phyloP scores from a whole-genome alignment of 371 early-diverging fungal species.

The Rhizopus microsporus region DNA sequence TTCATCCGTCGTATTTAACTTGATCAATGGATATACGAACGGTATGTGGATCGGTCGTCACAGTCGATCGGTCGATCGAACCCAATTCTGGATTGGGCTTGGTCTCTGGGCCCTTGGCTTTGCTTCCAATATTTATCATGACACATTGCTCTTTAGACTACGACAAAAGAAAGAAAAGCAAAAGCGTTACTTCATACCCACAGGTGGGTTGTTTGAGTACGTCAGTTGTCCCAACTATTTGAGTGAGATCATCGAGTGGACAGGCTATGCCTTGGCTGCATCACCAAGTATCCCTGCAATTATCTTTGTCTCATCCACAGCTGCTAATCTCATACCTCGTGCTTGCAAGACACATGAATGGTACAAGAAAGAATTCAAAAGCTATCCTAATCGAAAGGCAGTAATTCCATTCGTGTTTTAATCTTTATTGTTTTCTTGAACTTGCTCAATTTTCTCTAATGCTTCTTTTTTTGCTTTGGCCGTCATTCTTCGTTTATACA shows the following conservation, averaged over 20 bases:
- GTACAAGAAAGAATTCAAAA: constrained; percentile 54
- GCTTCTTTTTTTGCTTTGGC: neutral
- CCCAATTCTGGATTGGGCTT: constrained; percentile 35
- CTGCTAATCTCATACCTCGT: constrained; percentile 64
- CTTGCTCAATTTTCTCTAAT: constrained; percentile 1
- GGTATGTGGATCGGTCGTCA: constrained; percentile 52
- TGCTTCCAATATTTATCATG: constrained; percentile 58
- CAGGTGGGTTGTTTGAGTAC: constrained; percentile 53
- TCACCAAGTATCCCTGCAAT: constrained; percentile 48
- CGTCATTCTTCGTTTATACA: neutral
- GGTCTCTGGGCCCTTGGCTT: constrained; percentile 51
- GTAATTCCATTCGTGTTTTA: constrained; percentile 62
- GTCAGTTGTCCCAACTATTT: constrained; percentile 71
- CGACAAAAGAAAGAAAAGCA: constrained; percentile 20
- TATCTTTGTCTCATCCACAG: constrained; percentile 51
- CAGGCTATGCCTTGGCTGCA: constrained; percentile 58
- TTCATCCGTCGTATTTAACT: constrained; percentile 44
- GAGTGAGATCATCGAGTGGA: constrained; percentile 67
- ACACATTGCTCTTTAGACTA: constrained; percentile 49
- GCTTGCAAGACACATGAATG: constrained; percentile 60
- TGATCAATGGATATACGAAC: constrained; percentile 64
- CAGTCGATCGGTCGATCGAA: constrained; percentile 1
- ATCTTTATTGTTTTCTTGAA: too few species aligned
- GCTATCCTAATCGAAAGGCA: constrained; percentile 57
- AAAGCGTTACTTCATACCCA: constrained; percentile 56